Base-by-base conservation (phyloP, 805 yeast species). In the Lachancea lanzarotensis region DNA sequence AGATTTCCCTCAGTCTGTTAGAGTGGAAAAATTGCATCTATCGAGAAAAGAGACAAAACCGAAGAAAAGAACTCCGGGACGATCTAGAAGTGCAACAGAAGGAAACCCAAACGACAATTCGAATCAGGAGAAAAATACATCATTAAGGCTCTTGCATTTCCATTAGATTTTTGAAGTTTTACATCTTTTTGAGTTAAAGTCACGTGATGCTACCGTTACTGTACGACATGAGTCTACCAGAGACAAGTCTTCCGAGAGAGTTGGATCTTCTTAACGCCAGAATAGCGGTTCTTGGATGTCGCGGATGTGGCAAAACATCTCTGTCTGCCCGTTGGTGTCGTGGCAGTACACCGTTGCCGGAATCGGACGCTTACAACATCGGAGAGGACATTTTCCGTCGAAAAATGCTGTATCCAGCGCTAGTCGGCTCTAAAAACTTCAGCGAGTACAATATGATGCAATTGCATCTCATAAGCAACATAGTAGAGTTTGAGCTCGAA, bases 251-350 rank as follows among this genome's bases (percentile, higher is more conserved):
- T 5, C 56, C 54, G 6, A 50, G 62, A 18, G 54, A 55, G 32
- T 37, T 41, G 22, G 62, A 60, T 40, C 13, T 49, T 1, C 30
- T 44, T 11, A 45, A 51, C 8, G 46, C 55, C 10, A 45, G 58
- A 16, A 52, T 61, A 6, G 54, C 57, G 32, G 53, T 61, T 6
- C 50, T 60, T 49, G 66, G 64, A 1, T 56, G 52, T 27, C 32
- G 41, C 5, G 37, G 38, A 3, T 48, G 55, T 15, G 65, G 65
- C 7, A 61, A 60, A 41, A 54, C 62, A 1, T 51, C 61, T 0
- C 42, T 61, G 35, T 50, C 56, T 11, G 36, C 49, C 8, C 45
- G 59, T 25, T 57, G 62, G 51, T 30, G 58, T 5, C 45, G 31
- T 25, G 43, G 43, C 31, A 33, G 32, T 17, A 15, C 35, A 25